Evolutionary conservation across 257 asterid genomes (phyloP), one percentile per base, ranked within the genome.

Genomic region (Lycium barbarum): DNA sequence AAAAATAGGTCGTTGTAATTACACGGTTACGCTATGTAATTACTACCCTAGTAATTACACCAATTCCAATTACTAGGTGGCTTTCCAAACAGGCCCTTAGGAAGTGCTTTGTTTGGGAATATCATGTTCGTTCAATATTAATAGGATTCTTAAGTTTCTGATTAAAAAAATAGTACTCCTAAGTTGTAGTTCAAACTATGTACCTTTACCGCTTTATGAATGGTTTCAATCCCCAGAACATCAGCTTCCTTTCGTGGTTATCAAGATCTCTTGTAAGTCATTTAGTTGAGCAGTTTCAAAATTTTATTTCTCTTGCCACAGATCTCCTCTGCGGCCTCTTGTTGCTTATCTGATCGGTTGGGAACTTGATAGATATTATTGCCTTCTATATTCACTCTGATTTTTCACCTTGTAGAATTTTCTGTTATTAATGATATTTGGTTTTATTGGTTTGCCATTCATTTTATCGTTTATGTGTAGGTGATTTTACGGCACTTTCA

Each of bases 211-310:
- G 13, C 47, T 76, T 76, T 51, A 51, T 76, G 82, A 76, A 76
- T 14, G 82, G 8, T 26, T 53, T 76, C 15, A 76, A 51, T 76
- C 9, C 81, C 82, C 45, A 76, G 58, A 26, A 7, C 65, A 14
- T 76, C 82, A 76, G 8, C 22, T 76, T 76, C 26, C 26, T 76
- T 26, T 76, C 47, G 26, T 26, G 82, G 26, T 76, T 76, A 43
- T 7, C 47, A 53, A 53, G 82, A 72, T 53, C 26, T 51, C 47
- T 9, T 51, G 22, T 76, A 51, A 76, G 15, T 8, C 82, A 53
- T 74, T 76, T 76, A 14, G 65, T 76, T 76, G 82, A 26, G 82
- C 20, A 76, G 82, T 53, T 76, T 26, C 63, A 7, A 76, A 53
- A 51, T 53, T 26, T 26, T 13, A 26, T 14, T 49, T 74, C 22